Base-by-base conservation (phyloP, 2,329 filamentous ascomycete genomes). In the Lasiodiplodia theobromae region DNA sequence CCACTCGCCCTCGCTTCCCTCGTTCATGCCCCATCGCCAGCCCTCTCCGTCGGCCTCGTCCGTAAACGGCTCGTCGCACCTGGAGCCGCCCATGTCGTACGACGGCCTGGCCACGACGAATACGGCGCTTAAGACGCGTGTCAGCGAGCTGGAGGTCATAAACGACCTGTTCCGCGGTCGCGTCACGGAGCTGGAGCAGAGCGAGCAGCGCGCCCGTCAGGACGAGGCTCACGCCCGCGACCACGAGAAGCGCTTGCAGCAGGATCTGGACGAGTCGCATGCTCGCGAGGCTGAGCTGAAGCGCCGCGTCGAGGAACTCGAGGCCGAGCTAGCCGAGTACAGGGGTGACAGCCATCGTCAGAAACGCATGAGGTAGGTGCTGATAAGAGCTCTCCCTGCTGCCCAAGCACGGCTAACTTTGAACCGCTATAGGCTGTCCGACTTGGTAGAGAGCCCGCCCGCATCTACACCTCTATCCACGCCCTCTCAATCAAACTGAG, bases 101-200 rank as follows among this genome's bases (percentile, higher is more conserved):
- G 92, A 97, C 76, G 90, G 92, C 70, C 86, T 97, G 28, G 84
- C 93, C 65, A 90, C 91, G 1, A 88, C 91, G 70, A 97, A 97
- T 78, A 92, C 92, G 5, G 91, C 90, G 63, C 85, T 98, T n/a
- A 97, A 96, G 82, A 99, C 96, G 0, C 90, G 96, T 52, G 95
- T 99, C 40, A 96, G 91, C 73, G 96, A 99, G 79, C 86, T 99
- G 28, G 96, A 99, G 78, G 88, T 99, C 65, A 97, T 99, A 83
- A 97, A 89, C 75, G 87, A 90, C 66, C 81, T 92, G 23, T 92
- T 91, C 78, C 82, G 84, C 56, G 90, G 91, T 70, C 82, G 83
- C 12, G 89, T 97, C 51, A 80, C 89, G 77, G 86, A 96, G 77
- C 85, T 96, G 14, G 93, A 96, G 77, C 88, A 90, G 72, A 91